Base-by-base conservation (phyloP, 805 yeast genomes). In the Teunomyces panamensis region DNA sequence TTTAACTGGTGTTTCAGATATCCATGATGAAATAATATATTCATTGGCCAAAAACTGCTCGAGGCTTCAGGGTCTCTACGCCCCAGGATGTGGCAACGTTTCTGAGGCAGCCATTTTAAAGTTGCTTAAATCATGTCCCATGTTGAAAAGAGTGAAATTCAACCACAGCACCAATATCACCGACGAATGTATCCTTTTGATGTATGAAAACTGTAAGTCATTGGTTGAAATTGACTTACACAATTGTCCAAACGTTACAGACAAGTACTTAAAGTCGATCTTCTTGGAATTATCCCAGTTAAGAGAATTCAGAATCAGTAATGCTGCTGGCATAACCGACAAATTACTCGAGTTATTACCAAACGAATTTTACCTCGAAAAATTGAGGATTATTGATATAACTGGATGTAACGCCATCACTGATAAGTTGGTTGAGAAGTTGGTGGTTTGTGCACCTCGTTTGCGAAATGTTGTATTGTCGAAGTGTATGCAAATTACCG, bases 161-260 rank as follows among this genome's bases (percentile, higher is more conserved):
- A 84, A 90, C 49, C 87, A 86, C 48, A 86, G 89, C 61, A 69
- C 69, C 32, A 75, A 75, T 47, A 78, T 92, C 49, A 78, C 84
- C 42, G 94, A 88, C 63, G 78, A 68, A 8, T 75, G 85, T 9
- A 73, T 91, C 5, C 58, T 71, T 35, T 74, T 77, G 17, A 73
- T 90, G 65, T 83, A 86, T 46, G 71, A 73, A n/a, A 78, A 78
- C 60, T 92, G 97, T 64, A 85, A 85, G 36, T 75, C 84, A 47
- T 72, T 92, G 43, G 95, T 91, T 13, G 99, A 92, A 66, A 85
- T 94, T 45, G 98, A 92, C 67, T 74, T 92, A 43, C 91, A 89
- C 55, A 84, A 83, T 39, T 87, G 96, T 66, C 79, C 84, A n/a
- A 74, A 79, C 52, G 80, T 91, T 32, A 79, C 87, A 10, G 87